Conservation (phyloP, 495 filamentous ascomycete genomes). For the Penicillium atrosanguineum region DNA sequence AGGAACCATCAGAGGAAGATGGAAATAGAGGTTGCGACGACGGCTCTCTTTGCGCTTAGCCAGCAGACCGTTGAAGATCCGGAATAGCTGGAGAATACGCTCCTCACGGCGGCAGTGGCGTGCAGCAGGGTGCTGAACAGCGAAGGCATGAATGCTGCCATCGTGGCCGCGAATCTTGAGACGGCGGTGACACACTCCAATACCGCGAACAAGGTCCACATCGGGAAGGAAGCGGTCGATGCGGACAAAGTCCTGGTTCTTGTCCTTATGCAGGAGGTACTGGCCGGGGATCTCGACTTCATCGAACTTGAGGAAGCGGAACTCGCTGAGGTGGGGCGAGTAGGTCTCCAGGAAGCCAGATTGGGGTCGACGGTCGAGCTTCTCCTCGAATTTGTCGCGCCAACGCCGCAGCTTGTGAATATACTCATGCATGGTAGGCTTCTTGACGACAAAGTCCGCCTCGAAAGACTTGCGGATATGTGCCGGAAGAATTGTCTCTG, state of each 20-base stretch:
- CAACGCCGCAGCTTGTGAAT: constrained; percentile 95
- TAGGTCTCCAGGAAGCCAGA: constrained; percentile 72
- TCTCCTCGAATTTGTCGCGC: constrained; percentile 97
- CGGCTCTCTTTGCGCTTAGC: constrained; percentile 91
- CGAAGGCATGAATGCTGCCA: constrained; percentile 90
- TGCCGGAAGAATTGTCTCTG: constrained; percentile 88
- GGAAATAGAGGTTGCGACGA: constrained; percentile 91
- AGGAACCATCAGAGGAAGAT: constrained; percentile 90
- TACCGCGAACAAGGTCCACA: constrained; percentile 85
- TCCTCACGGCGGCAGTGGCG: constrained; percentile 91
- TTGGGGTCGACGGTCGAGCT: constrained; percentile 81
- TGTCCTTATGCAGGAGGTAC: constrained; percentile 94
- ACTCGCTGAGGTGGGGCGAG: constrained; percentile 90
- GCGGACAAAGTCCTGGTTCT: constrained; percentile 95
- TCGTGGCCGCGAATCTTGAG: constrained; percentile 98
- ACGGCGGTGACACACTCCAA: constrained; percentile 84
- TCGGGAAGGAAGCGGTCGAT: constrained; percentile 95
- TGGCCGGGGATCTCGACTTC: constrained; percentile 98
- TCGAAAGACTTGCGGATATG: constrained; percentile 95
- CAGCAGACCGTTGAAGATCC: constrained; percentile 90
- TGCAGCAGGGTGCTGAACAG: constrained; percentile 91
- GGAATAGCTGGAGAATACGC: constrained; percentile 92
- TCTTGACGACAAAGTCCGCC: constrained; percentile 87
- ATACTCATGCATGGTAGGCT: constrained; percentile 95
- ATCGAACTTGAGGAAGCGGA: constrained; percentile 95